Percentiles rank a stretch among this genome's conserved stretches.
phyloP scores from a whole-genome alignment of 257 asterid genomes.

The Salvia hispanica region DNA sequence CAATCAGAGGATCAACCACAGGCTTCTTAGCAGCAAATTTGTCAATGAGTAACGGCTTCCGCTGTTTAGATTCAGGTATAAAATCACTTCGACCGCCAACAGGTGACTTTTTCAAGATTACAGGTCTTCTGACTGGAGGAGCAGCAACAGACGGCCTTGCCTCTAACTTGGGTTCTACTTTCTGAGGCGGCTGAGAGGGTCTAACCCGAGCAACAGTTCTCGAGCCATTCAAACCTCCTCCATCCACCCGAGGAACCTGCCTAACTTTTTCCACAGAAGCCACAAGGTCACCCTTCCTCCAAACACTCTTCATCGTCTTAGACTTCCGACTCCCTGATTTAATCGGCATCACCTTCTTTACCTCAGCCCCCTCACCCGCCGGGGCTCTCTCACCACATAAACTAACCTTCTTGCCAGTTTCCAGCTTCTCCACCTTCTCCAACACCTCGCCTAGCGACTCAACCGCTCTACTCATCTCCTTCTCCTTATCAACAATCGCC shows the following conservation, averaged over 20 bases:
- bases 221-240: slow-evolving; percentile 39
- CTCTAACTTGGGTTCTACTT: slow-evolving; percentile 56
- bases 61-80: slow-evolving; percentile 43
- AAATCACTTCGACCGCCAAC: slow-evolving; percentile 39
- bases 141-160: slow-evolving; percentile 70
- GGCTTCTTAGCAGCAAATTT: slow-evolving; percentile 88
- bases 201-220: slow-evolving; percentile 40
- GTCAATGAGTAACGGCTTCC: slow-evolving; percentile 82
- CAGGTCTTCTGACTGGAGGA: slow-evolving; percentile 62
- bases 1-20: slow-evolving; percentile 63
- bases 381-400: slow-evolving; percentile 45
- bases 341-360: slow-evolving; percentile 43
- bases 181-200: slow-evolving; percentile 60
- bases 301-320: slow-evolving; percentile 77
- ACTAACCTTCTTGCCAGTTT: slow-evolving; percentile 47
- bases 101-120: slow-evolving; percentile 54
- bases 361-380: slow-evolving; percentile 35
- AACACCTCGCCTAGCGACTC: slow-evolving; percentile 82
- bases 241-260: slow-evolving; percentile 46
- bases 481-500: slow-evolving; percentile 36
- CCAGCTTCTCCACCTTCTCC: slow-evolving; percentile 83
- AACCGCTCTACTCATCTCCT: slow-evolving; percentile 57
- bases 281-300: slow-evolving; percentile 93
- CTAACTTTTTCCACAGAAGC: slow-evolving; percentile 58
- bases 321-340: slow-evolving; percentile 45